Evolutionary conservation across 2,329 filamentous ascomycete genomes (phyloP).

Genomic region (Drechslerella coelobrocha): DNA sequence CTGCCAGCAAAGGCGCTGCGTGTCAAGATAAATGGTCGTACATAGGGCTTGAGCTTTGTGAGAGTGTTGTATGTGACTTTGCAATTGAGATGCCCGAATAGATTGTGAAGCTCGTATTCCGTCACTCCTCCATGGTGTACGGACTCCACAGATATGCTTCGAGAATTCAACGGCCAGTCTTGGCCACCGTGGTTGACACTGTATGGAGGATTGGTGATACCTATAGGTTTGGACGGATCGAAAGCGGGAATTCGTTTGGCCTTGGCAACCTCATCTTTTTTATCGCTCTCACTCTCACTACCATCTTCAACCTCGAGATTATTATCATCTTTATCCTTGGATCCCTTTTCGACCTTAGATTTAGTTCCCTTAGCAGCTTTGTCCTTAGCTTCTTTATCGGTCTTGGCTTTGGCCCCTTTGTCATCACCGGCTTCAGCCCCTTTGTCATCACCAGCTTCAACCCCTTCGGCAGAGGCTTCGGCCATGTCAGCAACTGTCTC

Average conservation of each 20-base stretch:
- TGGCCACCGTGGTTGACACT: constrained; percentile 70
- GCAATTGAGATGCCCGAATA: constrained; percentile 76
- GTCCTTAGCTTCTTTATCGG: neutral
- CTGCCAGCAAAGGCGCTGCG: constrained; percentile 79
- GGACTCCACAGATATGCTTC: constrained; percentile 77
- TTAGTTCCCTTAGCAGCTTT: neutral
- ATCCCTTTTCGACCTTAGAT: constrained; percentile 62
- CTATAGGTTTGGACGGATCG: constrained; percentile 72
- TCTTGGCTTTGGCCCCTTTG: neutral
- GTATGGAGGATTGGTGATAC: constrained; percentile 76
- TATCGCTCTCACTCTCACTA: constrained; percentile 1
- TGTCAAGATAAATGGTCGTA: constrained; percentile 82
- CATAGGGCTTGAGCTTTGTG: constrained; percentile 63
- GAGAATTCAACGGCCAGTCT: constrained; percentile 70
- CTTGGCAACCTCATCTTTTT: constrained; percentile 70
- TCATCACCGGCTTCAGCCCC: neutral
- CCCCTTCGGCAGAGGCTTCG: constrained; percentile 30
- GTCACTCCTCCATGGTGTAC: constrained; percentile 73
- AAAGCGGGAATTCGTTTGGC: constrained; percentile 70
- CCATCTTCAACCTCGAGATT: constrained; percentile 14
- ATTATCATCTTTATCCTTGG: constrained; percentile 26
- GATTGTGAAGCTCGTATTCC: constrained; percentile 83
- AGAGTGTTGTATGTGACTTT: constrained; percentile 67
- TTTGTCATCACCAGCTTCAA: neutral
- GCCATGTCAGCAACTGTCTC: constrained; percentile 45